Evolutionary conservation across 129 eudicot species (phyloP).

Genomic region (Flaveria robusta): DNA sequence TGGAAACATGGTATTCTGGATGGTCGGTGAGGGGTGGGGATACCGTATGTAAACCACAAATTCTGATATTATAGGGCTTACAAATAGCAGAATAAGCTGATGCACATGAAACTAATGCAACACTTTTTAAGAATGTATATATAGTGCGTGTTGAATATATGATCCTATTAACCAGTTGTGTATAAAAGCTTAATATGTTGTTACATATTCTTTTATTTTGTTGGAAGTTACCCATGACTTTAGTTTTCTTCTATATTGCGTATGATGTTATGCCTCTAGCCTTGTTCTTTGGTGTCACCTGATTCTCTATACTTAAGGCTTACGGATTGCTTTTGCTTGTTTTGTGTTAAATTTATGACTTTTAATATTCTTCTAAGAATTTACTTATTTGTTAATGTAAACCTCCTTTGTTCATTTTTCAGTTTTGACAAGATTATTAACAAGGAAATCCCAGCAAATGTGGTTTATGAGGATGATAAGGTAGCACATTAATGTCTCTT

Average conservation of each 20-base stretch:
- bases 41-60: no score
- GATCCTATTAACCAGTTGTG: neutral
- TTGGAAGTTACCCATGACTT: slow-evolving; percentile 10
- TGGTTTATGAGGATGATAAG: slow-evolving; percentile 90
- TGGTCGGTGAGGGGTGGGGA: no score
- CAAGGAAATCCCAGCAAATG: slow-evolving; percentile 78
- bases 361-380: neutral
- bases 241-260: neutral
- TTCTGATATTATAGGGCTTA: neutral
- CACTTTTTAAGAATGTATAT: neutral
- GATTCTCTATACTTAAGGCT: neutral
- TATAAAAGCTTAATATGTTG: neutral
- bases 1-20: no score
- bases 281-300: neutral
- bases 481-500: slow-evolving; percentile 31
- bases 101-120: neutral
- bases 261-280: neutral
- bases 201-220: neutral
- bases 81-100: no score
- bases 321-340: neutral
- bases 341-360: neutral
- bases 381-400: neutral
- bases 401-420: slow-evolving; percentile 14
- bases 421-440: slow-evolving; percentile 89
- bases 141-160: neutral